Evolutionary conservation across 495 filamentous ascomycete species (phyloP).

Genomic region (Penicillium dipodomyicola): DNA sequence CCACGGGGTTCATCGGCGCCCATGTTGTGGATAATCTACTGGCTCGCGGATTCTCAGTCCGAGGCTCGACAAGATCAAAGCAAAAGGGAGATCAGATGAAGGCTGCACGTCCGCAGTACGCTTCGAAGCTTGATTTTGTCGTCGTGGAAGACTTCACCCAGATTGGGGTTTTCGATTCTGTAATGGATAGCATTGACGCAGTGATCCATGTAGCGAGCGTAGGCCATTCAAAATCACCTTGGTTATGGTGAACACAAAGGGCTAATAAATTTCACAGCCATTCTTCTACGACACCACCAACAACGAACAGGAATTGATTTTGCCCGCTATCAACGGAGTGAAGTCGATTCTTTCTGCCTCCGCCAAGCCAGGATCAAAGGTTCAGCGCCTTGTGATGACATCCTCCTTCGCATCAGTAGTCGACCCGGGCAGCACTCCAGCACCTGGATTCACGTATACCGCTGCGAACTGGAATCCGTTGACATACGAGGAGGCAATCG

Average conservation of each 20-base stretch:
- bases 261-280: slow-evolving; percentile 7
- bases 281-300: slow-evolving; percentile 44
- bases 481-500: slow-evolving; percentile 55
- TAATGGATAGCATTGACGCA: slow-evolving; percentile 35
- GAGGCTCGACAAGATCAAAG: slow-evolving; percentile 36
- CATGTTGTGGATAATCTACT: slow-evolving; percentile 40
- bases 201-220: slow-evolving; percentile 45
- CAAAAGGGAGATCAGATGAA: slow-evolving; percentile 34
- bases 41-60: slow-evolving; percentile 34
- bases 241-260: not conserved
- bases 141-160: slow-evolving; percentile 38
- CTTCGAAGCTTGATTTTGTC: slow-evolving; percentile 34
- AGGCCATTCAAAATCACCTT: slow-evolving; percentile 4
- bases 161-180: slow-evolving; percentile 35
- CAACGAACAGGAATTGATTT: slow-evolving; percentile 65
- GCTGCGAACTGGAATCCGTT: slow-evolving; percentile 76
- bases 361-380: slow-evolving; percentile 53
- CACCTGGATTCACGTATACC: slow-evolving; percentile 52
- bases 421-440: slow-evolving; percentile 38
- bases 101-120: slow-evolving; percentile 29
- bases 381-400: slow-evolving; percentile 71
- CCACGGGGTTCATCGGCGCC: slow-evolving; percentile 43
- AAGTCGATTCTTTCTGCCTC: slow-evolving; percentile 24
- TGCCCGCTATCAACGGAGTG: slow-evolving; percentile 63
- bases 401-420: slow-evolving; percentile 71